These are phyloP conservation scores for Backusella mclennaniae DNA, from an alignment of 192 early-diverging fungal species.

Conservation along the genomic window DNA sequence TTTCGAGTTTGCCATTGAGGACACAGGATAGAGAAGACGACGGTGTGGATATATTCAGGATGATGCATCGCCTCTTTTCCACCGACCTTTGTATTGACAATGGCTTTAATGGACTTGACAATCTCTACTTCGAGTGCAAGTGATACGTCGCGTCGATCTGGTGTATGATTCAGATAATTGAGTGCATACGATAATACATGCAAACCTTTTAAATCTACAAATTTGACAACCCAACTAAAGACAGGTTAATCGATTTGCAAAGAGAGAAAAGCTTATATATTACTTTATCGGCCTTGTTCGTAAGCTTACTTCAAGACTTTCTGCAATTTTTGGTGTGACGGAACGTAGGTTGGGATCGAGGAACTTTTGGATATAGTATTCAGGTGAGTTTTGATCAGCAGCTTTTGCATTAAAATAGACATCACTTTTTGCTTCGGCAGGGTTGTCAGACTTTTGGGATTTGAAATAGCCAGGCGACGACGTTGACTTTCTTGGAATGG, in stretches of 20 bases:
- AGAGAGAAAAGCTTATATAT: not conserved
- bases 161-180: conserved; percentile 19
- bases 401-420: not conserved
- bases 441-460: too few species aligned
- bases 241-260: too few species aligned
- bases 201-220: conserved; percentile 73
- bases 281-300: conserved; percentile 56
- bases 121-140: conserved; percentile 75
- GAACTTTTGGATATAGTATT: conserved; percentile 52
- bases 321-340: conserved; percentile 44
- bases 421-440: not conserved
- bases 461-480: not conserved
- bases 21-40: conserved; percentile 74
- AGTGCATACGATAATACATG: conserved; percentile 66
- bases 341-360: conserved; percentile 44
- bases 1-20: conserved; percentile 72
- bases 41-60: conserved; percentile 67
- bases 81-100: conserved; percentile 69
- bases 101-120: conserved; percentile 72
- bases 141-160: conserved; percentile 52
- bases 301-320: conserved; percentile 53
- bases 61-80: conserved; percentile 68
- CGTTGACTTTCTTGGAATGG: not conserved
- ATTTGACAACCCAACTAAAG: conserved; percentile 68
- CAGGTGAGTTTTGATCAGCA: conserved; percentile 50